Evolutionary conservation across 202 grass and related monocot species (phyloP), one percentile per base, ranked within the genome.

Genomic region (Digitaria exilis): DNA sequence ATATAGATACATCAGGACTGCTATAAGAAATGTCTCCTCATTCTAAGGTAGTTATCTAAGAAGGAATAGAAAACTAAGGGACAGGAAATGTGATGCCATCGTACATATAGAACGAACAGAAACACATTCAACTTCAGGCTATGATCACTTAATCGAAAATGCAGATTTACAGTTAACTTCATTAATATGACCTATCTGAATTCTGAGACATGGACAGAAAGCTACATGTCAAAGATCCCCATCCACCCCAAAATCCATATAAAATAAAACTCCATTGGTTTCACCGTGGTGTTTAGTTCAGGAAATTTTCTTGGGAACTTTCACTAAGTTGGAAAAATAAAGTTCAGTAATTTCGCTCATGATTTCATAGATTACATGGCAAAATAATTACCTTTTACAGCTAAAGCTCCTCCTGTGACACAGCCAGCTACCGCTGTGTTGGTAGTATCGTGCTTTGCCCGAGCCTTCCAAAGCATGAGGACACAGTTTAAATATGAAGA

Each of bases 361-460:
- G 60, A 62, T 77, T 51, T 72, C 18, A 46, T 4, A 72, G 57
- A 21, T 22, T 9, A 35, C 50, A 56, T 32, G 31, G 43, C 22
- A 59, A 75, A 80, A 56, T 24, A 65, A 58, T 39, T 65, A 94
- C 96, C 93, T 92, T 77, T 92, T 84, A 87, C 91, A 90, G 93
- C 90, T 63, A 98, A 82, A 85, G 80, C 65, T 51, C 93, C 96
- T 86, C 96, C 96, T 35, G 96, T 98, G 71, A 90, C 91, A 84
- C 96, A 98, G 59, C 93, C 93, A 90, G 96, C 96, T 70, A 92
- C 83, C 0, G 92, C 93, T 18, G 93, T 90, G 80, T 98, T 98
- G 83, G 89, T 93, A 28, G 85, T 91, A 41, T 98, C 96, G 92
- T 98, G 96, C 86, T 91, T 98, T 64, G 96, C 96, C 71, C 93